Evolutionary conservation across 441 rosid species (phyloP).

Genomic region (Hypseocharis bilobata): DNA sequence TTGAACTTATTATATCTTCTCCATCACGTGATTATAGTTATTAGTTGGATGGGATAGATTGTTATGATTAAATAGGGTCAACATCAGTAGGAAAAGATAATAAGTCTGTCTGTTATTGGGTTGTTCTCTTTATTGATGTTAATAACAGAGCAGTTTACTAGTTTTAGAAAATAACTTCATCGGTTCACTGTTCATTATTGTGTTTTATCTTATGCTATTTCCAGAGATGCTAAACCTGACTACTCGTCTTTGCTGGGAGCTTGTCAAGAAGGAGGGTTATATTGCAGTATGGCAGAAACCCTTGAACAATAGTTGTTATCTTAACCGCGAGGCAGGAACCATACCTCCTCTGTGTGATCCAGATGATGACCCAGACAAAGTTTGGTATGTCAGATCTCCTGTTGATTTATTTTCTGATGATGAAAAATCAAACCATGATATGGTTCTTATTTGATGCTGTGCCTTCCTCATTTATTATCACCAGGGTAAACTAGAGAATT

Average conservation of each 20-base stretch:
- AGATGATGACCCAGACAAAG: conserved; percentile 79
- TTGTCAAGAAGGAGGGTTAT: conserved; percentile 89
- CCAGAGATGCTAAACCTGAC: conserved; percentile 92
- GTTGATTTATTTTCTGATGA: neutral
- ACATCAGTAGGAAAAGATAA: neutral
- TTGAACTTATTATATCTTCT: neutral
- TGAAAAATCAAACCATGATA: neutral
- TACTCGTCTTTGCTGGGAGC: conserved; percentile 81
- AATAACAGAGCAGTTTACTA: neutral
- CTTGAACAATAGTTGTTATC: conserved; percentile 63
- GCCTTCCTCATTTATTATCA: too few species aligned
- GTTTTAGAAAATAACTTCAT: conserved; percentile 8
- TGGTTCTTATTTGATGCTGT: too few species aligned
- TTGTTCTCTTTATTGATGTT: conserved; percentile 13
- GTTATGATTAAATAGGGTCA: neutral
- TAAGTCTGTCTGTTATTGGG: neutral
- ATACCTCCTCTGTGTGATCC: conserved; percentile 66
- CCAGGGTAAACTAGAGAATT: too few species aligned
- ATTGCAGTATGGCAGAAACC: conserved; percentile 95
- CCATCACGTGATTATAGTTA: neutral
- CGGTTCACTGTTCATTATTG: conserved; percentile 10
- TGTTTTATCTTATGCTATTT: conserved; percentile 20
- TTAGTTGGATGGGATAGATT: neutral
- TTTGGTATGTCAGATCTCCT: conserved; percentile 78
- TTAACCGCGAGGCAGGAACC: conserved; percentile 56